These are phyloP conservation scores for Cyclospora cayetanensis DNA, from an alignment of 169 alveolate genomes.

Conservation along the genomic window DNA sequence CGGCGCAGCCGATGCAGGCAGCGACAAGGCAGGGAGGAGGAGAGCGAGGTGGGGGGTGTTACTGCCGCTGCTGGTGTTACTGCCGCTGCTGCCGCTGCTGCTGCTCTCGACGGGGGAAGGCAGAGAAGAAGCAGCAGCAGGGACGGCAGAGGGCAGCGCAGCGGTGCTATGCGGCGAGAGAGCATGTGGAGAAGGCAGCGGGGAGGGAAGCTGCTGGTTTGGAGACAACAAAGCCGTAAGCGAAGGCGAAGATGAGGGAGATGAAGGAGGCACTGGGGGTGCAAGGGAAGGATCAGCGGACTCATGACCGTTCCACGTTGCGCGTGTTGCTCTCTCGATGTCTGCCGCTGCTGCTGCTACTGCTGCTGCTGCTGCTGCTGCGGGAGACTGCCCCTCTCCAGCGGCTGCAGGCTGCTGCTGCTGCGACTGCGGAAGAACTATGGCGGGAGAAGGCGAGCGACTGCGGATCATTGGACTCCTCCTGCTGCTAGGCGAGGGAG, in stretches of 20 bases:
- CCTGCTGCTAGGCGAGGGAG: not conserved
- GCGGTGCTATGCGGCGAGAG: too few species aligned
- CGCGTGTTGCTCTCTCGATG: slow-evolving; percentile 76
- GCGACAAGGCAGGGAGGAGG: too few species aligned
- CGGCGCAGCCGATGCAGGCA: too few species aligned
- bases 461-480: not conserved
- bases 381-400: not conserved
- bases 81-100: too few species aligned
- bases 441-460: slow-evolving; percentile 40
- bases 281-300: slow-evolving; percentile 80
- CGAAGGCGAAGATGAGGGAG: not conserved
- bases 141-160: too few species aligned
- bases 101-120: too few species aligned
- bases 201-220: too few species aligned
- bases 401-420: not conserved
- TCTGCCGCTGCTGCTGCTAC: slow-evolving; percentile 12
- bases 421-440: not conserved
- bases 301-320: slow-evolving; percentile 82
- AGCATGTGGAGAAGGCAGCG: too few species aligned
- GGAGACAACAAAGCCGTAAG: too few species aligned
- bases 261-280: slow-evolving; percentile 79
- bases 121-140: too few species aligned
- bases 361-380: not conserved
- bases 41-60: too few species aligned
- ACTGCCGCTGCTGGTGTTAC: too few species aligned